Conservation (phyloP, 202 grass and related monocot species). For the Elaeis oleifera region DNA sequence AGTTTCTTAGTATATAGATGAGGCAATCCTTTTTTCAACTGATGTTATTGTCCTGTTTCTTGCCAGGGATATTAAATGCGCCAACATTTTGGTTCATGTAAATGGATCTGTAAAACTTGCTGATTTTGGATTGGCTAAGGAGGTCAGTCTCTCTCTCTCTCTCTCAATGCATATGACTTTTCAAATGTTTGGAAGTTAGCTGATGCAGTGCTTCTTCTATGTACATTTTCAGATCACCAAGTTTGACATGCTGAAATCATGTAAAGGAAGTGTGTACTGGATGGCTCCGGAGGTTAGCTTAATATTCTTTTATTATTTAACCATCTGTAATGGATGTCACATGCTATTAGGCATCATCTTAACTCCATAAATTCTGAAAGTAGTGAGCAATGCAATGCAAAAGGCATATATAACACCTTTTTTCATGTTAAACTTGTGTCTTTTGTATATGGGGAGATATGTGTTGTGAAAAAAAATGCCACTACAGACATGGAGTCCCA, state of each 20-base stretch:
- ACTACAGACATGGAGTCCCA: no score
- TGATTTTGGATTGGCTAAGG: slow-evolving; percentile 98
- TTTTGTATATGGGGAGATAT: no score
- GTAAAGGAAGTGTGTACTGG: slow-evolving; percentile 95
- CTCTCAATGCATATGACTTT: not conserved
- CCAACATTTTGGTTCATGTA: slow-evolving; percentile 85
- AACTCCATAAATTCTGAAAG: not conserved
- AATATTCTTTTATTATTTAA: not conserved
- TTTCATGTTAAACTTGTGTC: no score
- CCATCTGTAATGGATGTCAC: no score
- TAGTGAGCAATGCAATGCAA: no score
- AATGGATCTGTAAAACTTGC: slow-evolving; percentile 75
- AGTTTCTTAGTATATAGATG: no score
- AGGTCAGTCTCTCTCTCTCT: slow-evolving; percentile 28
- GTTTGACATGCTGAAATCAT: slow-evolving; percentile 64
- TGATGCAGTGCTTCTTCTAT: not conserved
- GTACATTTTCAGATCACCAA: slow-evolving; percentile 51
- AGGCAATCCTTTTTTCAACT: not conserved
- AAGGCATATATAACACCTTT: no score
- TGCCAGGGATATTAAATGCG: slow-evolving; percentile 91
- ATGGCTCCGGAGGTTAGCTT: slow-evolving; percentile 92
- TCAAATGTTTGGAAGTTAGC: not conserved
- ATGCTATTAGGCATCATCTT: not conserved
- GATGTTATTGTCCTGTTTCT: slow-evolving; percentile 6
- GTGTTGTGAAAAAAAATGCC: no score